These are phyloP conservation scores for Trametes sp. DNA, from an alignment of 1,284 basidiomycete genomes.

Conservation along the genomic window DNA sequence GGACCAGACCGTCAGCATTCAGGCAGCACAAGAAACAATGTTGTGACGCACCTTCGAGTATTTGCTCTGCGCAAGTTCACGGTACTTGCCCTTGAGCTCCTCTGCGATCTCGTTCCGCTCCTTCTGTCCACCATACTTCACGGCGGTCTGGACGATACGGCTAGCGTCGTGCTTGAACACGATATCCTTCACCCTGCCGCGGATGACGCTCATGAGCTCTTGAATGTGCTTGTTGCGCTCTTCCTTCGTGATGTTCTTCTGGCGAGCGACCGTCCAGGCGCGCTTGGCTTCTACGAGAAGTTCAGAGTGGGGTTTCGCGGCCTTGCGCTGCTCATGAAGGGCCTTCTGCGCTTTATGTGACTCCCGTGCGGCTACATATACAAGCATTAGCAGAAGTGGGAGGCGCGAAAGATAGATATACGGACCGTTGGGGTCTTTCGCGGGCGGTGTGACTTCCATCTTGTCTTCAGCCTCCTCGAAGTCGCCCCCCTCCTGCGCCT, in stretches of 20 bases:
- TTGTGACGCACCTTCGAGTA: slow-evolving; percentile 78
- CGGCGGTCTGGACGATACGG: slow-evolving; percentile 85
- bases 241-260: slow-evolving; percentile 73
- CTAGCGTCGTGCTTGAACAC: slow-evolving; percentile 92
- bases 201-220: slow-evolving; percentile 75
- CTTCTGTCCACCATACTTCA: slow-evolving; percentile 83
- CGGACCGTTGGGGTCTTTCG: slow-evolving; percentile 66
- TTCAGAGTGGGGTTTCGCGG: slow-evolving; percentile 80
- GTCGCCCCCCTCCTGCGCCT: slow-evolving; percentile 43
- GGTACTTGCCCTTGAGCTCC: slow-evolving; percentile 83
- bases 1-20: not conserved
- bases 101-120: slow-evolving; percentile 81
- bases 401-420: slow-evolving; percentile 4
- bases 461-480: slow-evolving; percentile 26
- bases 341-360: slow-evolving; percentile 72
- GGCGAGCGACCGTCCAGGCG: slow-evolving; percentile 82
- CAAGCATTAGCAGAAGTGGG: not conserved
- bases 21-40: not conserved
- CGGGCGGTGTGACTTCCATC: slow-evolving; percentile 21
- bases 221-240: slow-evolving; percentile 79
- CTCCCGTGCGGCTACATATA: slow-evolving; percentile 59
- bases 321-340: slow-evolving; percentile 69
- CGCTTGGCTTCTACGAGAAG: slow-evolving; percentile 79
- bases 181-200: slow-evolving; percentile 83
- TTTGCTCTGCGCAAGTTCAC: slow-evolving; percentile 81